Base-by-base conservation (phyloP, 1,284 basidiomycete genomes). In the Salmacisia buchloeana region DNA sequence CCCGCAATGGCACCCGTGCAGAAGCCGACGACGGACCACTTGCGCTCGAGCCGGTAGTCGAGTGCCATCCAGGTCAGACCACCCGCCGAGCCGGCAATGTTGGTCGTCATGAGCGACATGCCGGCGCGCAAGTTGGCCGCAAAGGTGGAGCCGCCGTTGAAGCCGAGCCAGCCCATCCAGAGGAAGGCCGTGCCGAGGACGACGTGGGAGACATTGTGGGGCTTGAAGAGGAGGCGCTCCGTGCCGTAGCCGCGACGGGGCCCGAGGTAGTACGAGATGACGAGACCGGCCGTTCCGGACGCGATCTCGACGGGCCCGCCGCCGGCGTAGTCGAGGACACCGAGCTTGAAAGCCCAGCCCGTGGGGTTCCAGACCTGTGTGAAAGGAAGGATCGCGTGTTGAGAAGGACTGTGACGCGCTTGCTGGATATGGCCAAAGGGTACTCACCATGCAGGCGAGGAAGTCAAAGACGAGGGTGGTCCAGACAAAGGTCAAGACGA, bases 131-230 rank as follows among this genome's bases (percentile, higher is more conserved):
- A 83, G 79, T 94, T 94, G 23, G 92, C 92, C 61, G 90, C 91
- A 74, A 92, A 92, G 9, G 92, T 89, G 59, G 88, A 91, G 15
- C 85, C 85, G 45, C 92, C 92, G 82, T 94, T 94, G 84, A 90
- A 91, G 13, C 89, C 93, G 76, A 94, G 92, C 94, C 94, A 97
- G 63, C 92, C 92, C 77, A 94, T 89, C 92, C 92, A 96, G 63
- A 96, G 87, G 70, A 96, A 85, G 13, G 87, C 85, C 15, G 88
- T 94, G 67, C 94, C 94, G 59, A 97, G 85, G 62, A 87, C 88
- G 73, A 96, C 90, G 80, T 93, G 83, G 34, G 89, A 89, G 21
- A 96, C 91, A 78, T 94, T 96, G 81, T 94, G 91, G 9, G 93
- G 93, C 67, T 92, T 87, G 83, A 93, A 96, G 74, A 93, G 89